These are phyloP conservation scores for Triticum turgidum DNA, from an alignment of 176 grass and related monocot genomes.

Conservation along the genomic window DNA sequence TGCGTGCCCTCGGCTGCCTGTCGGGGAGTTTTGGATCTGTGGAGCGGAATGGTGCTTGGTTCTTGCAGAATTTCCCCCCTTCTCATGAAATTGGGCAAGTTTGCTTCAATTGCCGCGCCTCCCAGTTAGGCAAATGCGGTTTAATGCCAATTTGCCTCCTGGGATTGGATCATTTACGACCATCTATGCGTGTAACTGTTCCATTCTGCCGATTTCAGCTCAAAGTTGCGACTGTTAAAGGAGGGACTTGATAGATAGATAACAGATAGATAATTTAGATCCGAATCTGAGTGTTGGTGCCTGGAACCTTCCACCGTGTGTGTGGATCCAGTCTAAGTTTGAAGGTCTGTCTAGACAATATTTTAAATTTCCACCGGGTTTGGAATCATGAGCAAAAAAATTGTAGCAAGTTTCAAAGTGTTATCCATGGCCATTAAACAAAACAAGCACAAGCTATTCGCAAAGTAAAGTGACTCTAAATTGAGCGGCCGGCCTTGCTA, in stretches of 20 bases:
- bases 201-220: neutral
- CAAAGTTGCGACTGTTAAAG: neutral
- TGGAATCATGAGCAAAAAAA: neutral
- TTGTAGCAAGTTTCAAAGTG: neutral
- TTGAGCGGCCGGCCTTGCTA: neutral
- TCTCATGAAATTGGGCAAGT: neutral
- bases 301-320: neutral
- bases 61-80: neutral
- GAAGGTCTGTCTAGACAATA: neutral
- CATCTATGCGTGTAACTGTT: neutral
- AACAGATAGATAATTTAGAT: neutral
- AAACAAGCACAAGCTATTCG: neutral
- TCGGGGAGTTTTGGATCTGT: constrained; percentile 20
- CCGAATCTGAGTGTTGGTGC: neutral
- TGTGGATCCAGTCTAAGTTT: neutral
- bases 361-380: neutral
- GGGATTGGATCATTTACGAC: neutral
- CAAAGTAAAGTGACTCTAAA: neutral
- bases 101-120: neutral
- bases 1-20: constrained; percentile 13
- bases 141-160: neutral
- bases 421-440: neutral
- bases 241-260: neutral
- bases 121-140: neutral
- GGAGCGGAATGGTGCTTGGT: neutral